Conservation (phyloP, 2,329 filamentous ascomycete species). For the Orbilia javanica region DNA sequence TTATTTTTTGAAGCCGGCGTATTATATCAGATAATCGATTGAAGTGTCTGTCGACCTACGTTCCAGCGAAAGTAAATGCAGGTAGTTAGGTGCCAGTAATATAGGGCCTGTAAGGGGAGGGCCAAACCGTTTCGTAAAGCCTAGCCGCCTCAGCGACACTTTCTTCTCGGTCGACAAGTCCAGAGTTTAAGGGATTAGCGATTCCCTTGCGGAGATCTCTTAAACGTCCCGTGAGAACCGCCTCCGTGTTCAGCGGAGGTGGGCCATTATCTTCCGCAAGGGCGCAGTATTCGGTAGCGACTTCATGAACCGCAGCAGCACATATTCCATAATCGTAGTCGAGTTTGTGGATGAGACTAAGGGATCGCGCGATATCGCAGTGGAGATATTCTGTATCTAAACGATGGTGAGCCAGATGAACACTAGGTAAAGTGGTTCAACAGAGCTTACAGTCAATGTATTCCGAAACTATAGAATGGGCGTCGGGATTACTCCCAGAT, state of each 20-base stretch:
- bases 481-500: slow-evolving; percentile 37
- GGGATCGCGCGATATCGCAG: slow-evolving; percentile 75
- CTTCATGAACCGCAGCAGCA: slow-evolving; percentile 71
- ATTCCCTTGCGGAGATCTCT: slow-evolving; percentile 72
- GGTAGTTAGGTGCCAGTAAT: background rate
- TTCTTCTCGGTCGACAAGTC: slow-evolving; percentile 71
- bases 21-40: slow-evolving; percentile 66
- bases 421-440: background rate
- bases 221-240: slow-evolving; percentile 57
- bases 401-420: background rate
- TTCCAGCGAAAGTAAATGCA: background rate
- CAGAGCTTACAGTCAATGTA: slow-evolving; percentile 51
- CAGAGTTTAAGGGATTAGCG: slow-evolving; percentile 71
- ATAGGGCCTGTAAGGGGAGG: background rate
- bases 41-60: slow-evolving; percentile 71
- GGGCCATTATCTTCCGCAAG: slow-evolving; percentile 64
- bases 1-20: slow-evolving; percentile 52
- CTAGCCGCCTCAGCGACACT: slow-evolving; percentile 74
- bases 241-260: slow-evolving; percentile 67
- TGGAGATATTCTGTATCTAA: slow-evolving; percentile 74
- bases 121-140: slow-evolving; percentile 72
- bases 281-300: slow-evolving; percentile 72
- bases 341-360: slow-evolving; percentile 75
- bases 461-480: slow-evolving; percentile 47
- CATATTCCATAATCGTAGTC: slow-evolving; percentile 72